Evolutionary conservation across 2,329 filamentous ascomycete genomes (phyloP).

Genomic region (Juglanconis sp.): DNA sequence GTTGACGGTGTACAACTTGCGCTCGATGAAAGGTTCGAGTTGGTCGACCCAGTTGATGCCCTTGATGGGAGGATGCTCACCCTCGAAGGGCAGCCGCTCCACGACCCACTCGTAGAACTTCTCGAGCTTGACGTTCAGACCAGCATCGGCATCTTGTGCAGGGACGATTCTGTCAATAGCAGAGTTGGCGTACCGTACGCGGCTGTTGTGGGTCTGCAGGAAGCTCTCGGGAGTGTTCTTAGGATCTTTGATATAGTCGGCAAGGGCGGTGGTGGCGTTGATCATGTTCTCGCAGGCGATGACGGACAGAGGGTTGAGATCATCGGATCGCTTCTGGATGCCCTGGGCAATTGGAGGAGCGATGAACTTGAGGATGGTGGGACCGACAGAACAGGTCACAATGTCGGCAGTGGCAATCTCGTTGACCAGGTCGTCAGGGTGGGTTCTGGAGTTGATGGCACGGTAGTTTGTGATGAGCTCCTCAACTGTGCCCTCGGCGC

Average conservation of each 20-base stretch:
- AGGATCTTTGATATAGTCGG: conserved; percentile 72
- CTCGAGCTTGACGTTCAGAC: conserved; percentile 91
- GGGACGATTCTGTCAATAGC: conserved; percentile 98
- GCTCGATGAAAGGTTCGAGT: conserved; percentile 93
- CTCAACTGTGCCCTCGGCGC: conserved; percentile 73
- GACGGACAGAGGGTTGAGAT: conserved; percentile 71
- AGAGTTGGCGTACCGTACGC: conserved; percentile 92
- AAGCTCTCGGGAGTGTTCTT: conserved; percentile 68
- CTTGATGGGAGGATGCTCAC: conserved; percentile 70
- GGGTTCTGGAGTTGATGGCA: conserved; percentile 88
- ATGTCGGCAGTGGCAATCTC: conserved; percentile 86
- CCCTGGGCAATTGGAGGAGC: conserved; percentile 94
- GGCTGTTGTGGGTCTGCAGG: conserved; percentile 64
- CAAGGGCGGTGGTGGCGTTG: conserved; percentile 85
- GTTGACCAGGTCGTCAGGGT: conserved; percentile 76
- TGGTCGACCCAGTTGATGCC: conserved; percentile 92
- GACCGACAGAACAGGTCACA: conserved; percentile 95
- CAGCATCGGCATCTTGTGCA: conserved; percentile 74
- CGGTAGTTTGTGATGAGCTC: conserved; percentile 93
- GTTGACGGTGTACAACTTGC: conserved; percentile 99
- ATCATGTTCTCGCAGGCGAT: conserved; percentile 99
- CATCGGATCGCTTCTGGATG: conserved; percentile 70
- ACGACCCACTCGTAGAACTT: conserved; percentile 99
- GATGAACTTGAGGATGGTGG: conserved; percentile 94
- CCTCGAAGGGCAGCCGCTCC: conserved; percentile 78